Evolutionary conservation across 1,139 yeast genomes (phyloP).

Genomic region (Meyerozyma elateridarum): DNA sequence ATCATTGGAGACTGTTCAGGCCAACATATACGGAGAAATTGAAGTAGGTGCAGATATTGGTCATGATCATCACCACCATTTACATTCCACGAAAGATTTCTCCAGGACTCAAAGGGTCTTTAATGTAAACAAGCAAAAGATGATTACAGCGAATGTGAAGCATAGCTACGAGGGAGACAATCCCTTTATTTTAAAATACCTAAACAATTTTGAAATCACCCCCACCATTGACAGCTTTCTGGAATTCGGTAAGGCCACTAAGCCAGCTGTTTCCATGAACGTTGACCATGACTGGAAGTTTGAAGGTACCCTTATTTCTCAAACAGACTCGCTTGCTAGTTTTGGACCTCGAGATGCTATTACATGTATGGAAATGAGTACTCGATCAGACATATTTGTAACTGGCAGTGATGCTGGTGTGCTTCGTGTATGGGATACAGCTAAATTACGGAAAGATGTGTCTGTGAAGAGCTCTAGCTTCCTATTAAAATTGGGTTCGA

Average conservation of each 20-base stretch:
- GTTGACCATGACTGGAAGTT: slow-evolving; percentile 21
- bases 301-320: slow-evolving; percentile 55
- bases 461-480: slow-evolving; percentile 52
- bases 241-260: slow-evolving; percentile 55
- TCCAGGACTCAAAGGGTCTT: slow-evolving; percentile 27
- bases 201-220: slow-evolving; percentile 49
- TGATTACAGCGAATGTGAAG: slow-evolving; percentile 34
- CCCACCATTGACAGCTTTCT: slow-evolving; percentile 56
- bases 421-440: slow-evolving; percentile 74
- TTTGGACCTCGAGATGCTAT: slow-evolving; percentile 33
- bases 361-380: slow-evolving; percentile 52
- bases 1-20: slow-evolving; percentile 52
- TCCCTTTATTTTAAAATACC: slow-evolving; percentile 55
- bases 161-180: slow-evolving; percentile 68
- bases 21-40: slow-evolving; percentile 61
- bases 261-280: slow-evolving; percentile 5
- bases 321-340: slow-evolving; percentile 26
- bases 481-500: slow-evolving; percentile 41
- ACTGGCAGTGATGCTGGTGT: slow-evolving; percentile 76
- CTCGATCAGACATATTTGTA: slow-evolving; percentile 63
- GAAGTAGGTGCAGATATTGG: slow-evolving; percentile 25
- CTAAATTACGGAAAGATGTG: slow-evolving; percentile 60
- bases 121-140: slow-evolving; percentile 29
- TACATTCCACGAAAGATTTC: slow-evolving; percentile 12
- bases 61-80: slow-evolving; percentile 14